A percentile compares a stretch with the other conserved stretches of the same genome.
Conservation (phyloP, 2,329 filamentous ascomycete species). For the Trichoderma lentiforme region DNA sequence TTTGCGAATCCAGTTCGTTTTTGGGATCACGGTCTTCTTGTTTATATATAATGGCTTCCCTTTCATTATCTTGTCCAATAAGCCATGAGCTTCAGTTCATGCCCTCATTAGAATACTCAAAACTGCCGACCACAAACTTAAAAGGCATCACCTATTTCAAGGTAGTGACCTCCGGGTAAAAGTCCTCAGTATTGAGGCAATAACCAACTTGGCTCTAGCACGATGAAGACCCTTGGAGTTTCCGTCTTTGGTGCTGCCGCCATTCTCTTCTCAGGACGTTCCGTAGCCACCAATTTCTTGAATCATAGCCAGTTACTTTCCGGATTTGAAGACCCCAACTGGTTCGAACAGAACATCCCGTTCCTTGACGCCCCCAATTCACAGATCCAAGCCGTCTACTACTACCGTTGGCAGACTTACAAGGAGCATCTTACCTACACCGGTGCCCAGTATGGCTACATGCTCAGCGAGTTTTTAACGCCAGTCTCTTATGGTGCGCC, state of each 20-base stretch:
- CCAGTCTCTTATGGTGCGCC: background rate
- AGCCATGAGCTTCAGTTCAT: background rate
- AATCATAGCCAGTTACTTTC: background rate
- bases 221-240: background rate
- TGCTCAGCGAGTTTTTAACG: background rate
- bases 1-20: rapidly evolving
- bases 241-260: background rate
- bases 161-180: background rate
- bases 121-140: background rate
- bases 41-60: background rate
- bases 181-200: background rate
- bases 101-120: background rate
- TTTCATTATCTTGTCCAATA: too few species aligned
- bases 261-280: background rate
- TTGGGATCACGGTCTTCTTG: too few species aligned
- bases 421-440: background rate
- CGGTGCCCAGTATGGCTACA: background rate
- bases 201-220: background rate
- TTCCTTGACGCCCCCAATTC: background rate
- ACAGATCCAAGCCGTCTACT: background rate
- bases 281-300: background rate
- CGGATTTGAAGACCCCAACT: background rate
- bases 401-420: background rate
- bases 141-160: background rate
- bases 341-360: background rate